Conservation (phyloP, 1,284 basidiomycete genomes). For the Phellinidium pouzarii region DNA sequence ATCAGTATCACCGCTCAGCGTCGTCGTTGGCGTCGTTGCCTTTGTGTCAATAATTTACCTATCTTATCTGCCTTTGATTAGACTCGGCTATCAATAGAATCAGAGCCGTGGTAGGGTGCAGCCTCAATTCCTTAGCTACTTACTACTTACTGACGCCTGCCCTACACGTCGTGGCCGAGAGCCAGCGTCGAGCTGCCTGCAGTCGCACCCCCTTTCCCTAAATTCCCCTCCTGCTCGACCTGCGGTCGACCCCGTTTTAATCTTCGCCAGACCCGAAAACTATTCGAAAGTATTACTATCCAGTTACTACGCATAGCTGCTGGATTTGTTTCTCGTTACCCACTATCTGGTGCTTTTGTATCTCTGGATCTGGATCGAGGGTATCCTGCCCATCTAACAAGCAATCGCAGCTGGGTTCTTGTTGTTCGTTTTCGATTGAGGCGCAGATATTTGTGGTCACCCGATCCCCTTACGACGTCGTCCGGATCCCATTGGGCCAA, state of each 20-base stretch:
- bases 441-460: neutral
- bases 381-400: neutral
- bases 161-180: conserved; percentile 11
- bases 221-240: neutral
- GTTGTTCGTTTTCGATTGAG: neutral
- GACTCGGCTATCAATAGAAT: neutral
- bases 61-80: too few species aligned
- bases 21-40: too few species aligned
- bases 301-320: neutral
- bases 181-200: conserved; percentile 4
- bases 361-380: neutral
- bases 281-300: neutral
- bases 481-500: too few species aligned
- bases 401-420: neutral
- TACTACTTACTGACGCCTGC: neutral
- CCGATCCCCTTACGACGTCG: neutral
- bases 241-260: neutral
- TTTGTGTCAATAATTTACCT: too few species aligned
- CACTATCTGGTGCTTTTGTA: neutral
- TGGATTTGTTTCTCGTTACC: neutral
- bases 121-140: neutral
- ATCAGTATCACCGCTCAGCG: too few species aligned
- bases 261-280: neutral
- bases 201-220: neutral
- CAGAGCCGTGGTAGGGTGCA: neutral